Percentiles rank a stretch among this genome's conserved stretches.
Conservation (phyloP, 192 early-diverging fungal genomes). For the Phycomyces nitens region DNA sequence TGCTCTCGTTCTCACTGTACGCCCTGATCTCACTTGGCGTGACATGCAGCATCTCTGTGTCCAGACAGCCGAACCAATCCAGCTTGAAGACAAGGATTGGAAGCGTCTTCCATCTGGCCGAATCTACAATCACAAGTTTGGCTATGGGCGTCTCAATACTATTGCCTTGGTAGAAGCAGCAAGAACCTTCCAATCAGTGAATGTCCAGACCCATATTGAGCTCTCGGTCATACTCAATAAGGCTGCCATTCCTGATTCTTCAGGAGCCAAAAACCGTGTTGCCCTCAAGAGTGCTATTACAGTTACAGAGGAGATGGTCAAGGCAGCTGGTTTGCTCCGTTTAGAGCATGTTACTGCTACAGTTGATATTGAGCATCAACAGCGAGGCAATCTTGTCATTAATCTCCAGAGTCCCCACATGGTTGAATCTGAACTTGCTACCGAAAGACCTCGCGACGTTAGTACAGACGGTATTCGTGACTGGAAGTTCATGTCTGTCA, state of each 20-base stretch:
- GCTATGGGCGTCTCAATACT: slow-evolving; percentile 87
- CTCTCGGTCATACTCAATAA: slow-evolving; percentile 39
- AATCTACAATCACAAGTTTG: slow-evolving; percentile 84
- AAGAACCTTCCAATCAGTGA: slow-evolving; percentile 57
- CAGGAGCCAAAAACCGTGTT: slow-evolving; percentile 24
- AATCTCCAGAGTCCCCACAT: slow-evolving; percentile 66
- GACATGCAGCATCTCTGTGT: slow-evolving; percentile 85
- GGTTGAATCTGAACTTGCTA: slow-evolving; percentile 64
- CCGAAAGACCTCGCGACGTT: slow-evolving; percentile 55
- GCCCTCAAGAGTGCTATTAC: slow-evolving; percentile 36
- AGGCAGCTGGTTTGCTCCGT: slow-evolving; percentile 49
- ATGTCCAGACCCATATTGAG: slow-evolving; percentile 55
- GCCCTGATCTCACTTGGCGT: slow-evolving; percentile 89
- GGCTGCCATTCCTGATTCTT: slow-evolving; percentile 56
- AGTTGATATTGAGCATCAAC: slow-evolving; percentile 69
- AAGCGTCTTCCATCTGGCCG: slow-evolving; percentile 58
- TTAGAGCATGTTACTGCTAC: slow-evolving; percentile 87
- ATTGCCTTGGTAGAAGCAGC: slow-evolving; percentile 73
- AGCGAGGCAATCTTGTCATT: slow-evolving; percentile 78
- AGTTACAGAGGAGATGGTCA: slow-evolving; percentile 54
- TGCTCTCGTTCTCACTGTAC: slow-evolving; percentile 69
- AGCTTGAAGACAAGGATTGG: slow-evolving; percentile 70
- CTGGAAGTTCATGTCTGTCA: slow-evolving; percentile 92
- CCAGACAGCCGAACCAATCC: slow-evolving; percentile 68
- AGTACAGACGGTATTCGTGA: slow-evolving; percentile 64